Base-by-base conservation (phyloP, 2,329 filamentous ascomycete genomes). In the Phaeosphaeria sp. region DNA sequence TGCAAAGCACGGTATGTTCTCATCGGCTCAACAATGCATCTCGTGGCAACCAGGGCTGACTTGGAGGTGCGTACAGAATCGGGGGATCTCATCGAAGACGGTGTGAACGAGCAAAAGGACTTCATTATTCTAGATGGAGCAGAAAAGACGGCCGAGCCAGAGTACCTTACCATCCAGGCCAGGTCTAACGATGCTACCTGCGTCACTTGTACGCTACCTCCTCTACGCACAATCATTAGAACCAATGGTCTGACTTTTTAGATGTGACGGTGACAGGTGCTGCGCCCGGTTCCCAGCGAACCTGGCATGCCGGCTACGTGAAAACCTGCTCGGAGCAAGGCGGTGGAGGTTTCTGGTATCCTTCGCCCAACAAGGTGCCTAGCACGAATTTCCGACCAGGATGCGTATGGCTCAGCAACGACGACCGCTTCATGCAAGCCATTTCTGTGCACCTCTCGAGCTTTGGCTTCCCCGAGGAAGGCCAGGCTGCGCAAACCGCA, bases 401-500 rank as follows among this genome's bases (percentile, higher is more conserved):
- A 6, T 56, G 54, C 30, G 30, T 56, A 6, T 56, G 48, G 54
- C 21, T 56, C 3, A 56, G 54, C 54, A 51, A 43, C 17, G 54
- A 48, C 42, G 45, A 20, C 40, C 47, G 48, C 24, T 39, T 56
- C 4, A 49, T 43, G 17, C n/a, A 33, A 22, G 48, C 48, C 17
- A 30, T 56, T 40, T 56, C 54, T 5, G 4, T 56, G 42, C 33
- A 56, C 25, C 24, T 56, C 15, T 45, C 54, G n/a, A 49, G 51
- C 18, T 56, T 56, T 42, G 54, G 48, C 3, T 56, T 56, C 30
- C 54, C 54, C 18, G 45, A 49, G 9, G 45, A 49, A 20, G 43
- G 33, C 2, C 25, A 47, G 7, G 54, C 54, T 7, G 43, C 36
- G 25, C 44, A 56, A 22, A 49, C 54, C 24, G 36, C 45, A 43